phyloP scores from a whole-genome alignment of 2,329 filamentous ascomycete genomes.

The Fonsecaea nubica region DNA sequence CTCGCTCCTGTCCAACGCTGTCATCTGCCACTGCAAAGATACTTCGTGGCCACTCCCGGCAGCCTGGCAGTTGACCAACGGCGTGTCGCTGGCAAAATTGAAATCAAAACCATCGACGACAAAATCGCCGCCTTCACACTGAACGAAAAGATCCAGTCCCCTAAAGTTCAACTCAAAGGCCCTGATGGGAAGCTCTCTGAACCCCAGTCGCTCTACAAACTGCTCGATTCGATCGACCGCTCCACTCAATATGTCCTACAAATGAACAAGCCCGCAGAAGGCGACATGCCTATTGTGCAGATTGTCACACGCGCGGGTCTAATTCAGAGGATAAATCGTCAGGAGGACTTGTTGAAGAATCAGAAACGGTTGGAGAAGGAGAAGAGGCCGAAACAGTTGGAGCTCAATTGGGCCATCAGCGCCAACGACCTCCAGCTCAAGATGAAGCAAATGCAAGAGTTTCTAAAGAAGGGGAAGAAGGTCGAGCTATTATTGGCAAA shows the following conservation, averaged over 20 bases:
- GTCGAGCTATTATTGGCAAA: slow-evolving; percentile 76
- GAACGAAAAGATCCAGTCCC: slow-evolving; percentile 35
- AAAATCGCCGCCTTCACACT: slow-evolving; percentile 34
- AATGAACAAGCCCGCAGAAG: slow-evolving; percentile 48
- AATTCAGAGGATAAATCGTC: slow-evolving; percentile 51
- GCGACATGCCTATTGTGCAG: slow-evolving; percentile 69
- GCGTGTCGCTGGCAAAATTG: slow-evolving; percentile 22
- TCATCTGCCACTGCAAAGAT: slow-evolving; percentile 3
- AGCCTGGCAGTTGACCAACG: slow-evolving; percentile 15
- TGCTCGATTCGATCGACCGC: slow-evolving; percentile 56
- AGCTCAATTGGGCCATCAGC: slow-evolving; percentile 88
- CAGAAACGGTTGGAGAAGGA: slow-evolving; percentile 46
- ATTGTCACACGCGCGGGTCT: slow-evolving; percentile 67
- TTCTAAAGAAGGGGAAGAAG: slow-evolving; percentile 74
- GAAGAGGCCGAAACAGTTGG: slow-evolving; percentile 72
- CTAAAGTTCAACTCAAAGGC: slow-evolving; percentile 34
- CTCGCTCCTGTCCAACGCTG: slow-evolving; percentile 5
- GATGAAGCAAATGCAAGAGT: slow-evolving; percentile 69
- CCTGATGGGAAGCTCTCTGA: slow-evolving; percentile 30
- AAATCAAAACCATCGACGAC: slow-evolving; percentile 34
- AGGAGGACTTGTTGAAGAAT: slow-evolving; percentile 45
- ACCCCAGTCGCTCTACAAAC: slow-evolving; percentile 26
- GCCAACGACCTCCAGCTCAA: slow-evolving; percentile 75
- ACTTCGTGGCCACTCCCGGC: slow-evolving; percentile 13
- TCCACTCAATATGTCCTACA: slow-evolving; percentile 60